Base-by-base conservation (phyloP, 768 basidiomycete genomes). In the Kockovaella imperatae region DNA sequence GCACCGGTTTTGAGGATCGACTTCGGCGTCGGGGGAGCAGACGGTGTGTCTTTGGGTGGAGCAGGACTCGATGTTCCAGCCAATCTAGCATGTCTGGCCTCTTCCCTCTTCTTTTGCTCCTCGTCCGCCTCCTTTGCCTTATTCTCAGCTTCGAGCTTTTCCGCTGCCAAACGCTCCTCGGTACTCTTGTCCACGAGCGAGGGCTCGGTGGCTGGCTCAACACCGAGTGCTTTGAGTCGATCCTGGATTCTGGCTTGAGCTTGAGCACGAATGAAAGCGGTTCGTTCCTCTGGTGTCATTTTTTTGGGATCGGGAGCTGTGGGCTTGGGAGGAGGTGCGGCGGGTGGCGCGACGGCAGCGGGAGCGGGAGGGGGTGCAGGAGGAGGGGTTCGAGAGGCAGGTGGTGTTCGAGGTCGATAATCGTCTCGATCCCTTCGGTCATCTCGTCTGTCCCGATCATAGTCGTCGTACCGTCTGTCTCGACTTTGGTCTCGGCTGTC, bases 71-170 rank as follows among this genome's bases (percentile, higher is more conserved):
- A 50, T 30, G 48, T 89, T 29, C 76, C 79, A 36, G 84, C 85
- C 31, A 97, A 67, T 42, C 86, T 76, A 56, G 86, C 84, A 54
- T 74, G 77, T 36, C 93, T 77, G 34, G 79, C 68, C 41, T 77
- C 76, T 60, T 89, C 87, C 47, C 90, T 76, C 52, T 86, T 86
- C 56, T 84, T 83, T 2, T 84, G 83, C 58, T 85, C 82, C 53
- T 77, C 77, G 69, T 95, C 90, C 0, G 88, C 90, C 40, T 77
- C 74, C 47, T 76, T 78, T 0, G 79, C 80, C 68, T 86, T 87
- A 67, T 87, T 86, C 55, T 89, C 90, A 0, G 91, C 91, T 65
- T 95, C 93, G 64, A 79, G 82, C 75, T 84, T 86, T 63, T 97
- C 93, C 58, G 81, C 77, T 30, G 79, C 82, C 4, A 97, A 77